phyloP scores from a whole-genome alignment of 352 stramenopile species.

The Phytophthora multivora region DNA sequence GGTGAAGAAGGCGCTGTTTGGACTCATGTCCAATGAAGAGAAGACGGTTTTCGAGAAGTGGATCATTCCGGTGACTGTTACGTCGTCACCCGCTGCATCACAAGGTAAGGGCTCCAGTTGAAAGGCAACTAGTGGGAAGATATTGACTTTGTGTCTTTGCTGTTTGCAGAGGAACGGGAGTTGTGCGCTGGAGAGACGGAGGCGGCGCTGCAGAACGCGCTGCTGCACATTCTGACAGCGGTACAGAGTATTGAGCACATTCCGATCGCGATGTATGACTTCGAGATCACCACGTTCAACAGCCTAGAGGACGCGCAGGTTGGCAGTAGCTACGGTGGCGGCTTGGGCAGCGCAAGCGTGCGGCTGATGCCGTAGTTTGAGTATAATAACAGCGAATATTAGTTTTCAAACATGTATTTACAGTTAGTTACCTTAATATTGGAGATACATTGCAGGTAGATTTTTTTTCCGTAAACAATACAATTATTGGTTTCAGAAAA shows the following conservation, averaged over 20 bases:
- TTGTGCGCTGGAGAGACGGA: conserved; percentile 64
- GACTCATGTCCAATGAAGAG: conserved; percentile 86
- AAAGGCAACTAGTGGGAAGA: not conserved
- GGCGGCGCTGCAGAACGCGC: conserved; percentile 60
- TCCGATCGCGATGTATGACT: conserved; percentile 84
- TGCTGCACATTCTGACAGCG: conserved; percentile 75
- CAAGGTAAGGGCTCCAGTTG: conserved; percentile 35
- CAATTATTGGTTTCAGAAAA: too few species aligned
- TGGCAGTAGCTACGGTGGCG: conserved; percentile 41
- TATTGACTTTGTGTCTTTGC: conserved; percentile 7
- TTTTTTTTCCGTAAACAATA: too few species aligned
- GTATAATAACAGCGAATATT: not conserved
- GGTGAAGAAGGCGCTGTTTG: conserved; percentile 84
- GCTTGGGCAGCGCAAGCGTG: conserved; percentile 42
- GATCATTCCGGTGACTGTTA: conserved; percentile 72
- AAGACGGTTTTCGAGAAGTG: conserved; percentile 89
- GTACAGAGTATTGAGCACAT: conserved; percentile 86
- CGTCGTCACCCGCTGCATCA: conserved; percentile 43
- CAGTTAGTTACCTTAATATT: too few species aligned
- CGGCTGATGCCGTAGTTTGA: conserved; percentile 46
- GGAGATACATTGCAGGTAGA: too few species aligned
- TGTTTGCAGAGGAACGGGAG: conserved; percentile 44
- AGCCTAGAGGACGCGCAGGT: conserved; percentile 57
- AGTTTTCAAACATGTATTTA: conserved; percentile 12
- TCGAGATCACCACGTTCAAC: conserved; percentile 68